Percentiles rank a stretch among this genome's conserved stretches.
These are phyloP conservation scores for Maudiozyma saulgeensis DNA, from an alignment of 805 yeast genomes.

Conservation along the genomic window DNA sequence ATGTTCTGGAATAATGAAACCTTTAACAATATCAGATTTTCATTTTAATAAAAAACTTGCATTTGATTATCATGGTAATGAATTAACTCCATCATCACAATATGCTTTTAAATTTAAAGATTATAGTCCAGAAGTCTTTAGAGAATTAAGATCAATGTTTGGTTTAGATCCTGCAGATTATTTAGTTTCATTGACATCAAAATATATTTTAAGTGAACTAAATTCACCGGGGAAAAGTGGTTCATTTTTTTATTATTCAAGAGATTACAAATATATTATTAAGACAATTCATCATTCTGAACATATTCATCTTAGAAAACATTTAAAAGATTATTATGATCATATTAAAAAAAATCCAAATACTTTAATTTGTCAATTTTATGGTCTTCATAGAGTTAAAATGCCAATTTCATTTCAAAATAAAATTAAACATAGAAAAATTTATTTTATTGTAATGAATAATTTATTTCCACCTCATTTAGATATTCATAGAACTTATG, in stretches of 20 bases:
- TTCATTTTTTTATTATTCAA: constrained; percentile 86
- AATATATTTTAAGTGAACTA: constrained; percentile 80
- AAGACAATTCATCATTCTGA: constrained; percentile 93
- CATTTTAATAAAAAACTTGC: constrained; percentile 65
- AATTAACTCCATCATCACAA: constrained; percentile 83
- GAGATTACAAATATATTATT: constrained; percentile 88
- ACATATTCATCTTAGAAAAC: constrained; percentile 68
- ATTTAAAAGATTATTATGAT: constrained; percentile 66
- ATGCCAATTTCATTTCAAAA: constrained; percentile 51
- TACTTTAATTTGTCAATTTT: constrained; percentile 84
- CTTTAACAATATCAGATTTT: constrained; percentile 61
- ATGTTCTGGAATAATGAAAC: constrained; percentile 76
- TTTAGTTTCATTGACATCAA: constrained; percentile 82
- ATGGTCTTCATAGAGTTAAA: constrained; percentile 88
- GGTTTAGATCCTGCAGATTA: constrained; percentile 95
- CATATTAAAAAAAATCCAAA: constrained; percentile 80
- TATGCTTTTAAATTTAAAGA: constrained; percentile 96
- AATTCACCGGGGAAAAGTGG: constrained; percentile 97
- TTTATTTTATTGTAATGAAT: constrained; percentile 93
- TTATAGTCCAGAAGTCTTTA: constrained; percentile 87
- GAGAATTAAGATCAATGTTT: constrained; percentile 71
- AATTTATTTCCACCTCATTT: constrained; percentile 90
- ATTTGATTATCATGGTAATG: constrained; percentile 80
- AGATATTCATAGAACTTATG: constrained; percentile 76
- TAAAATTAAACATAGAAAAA: constrained; percentile 47